These are phyloP conservation scores for Aspergillus sp. DNA, from an alignment of 2,329 filamentous ascomycete genomes.

Conservation along the genomic window DNA sequence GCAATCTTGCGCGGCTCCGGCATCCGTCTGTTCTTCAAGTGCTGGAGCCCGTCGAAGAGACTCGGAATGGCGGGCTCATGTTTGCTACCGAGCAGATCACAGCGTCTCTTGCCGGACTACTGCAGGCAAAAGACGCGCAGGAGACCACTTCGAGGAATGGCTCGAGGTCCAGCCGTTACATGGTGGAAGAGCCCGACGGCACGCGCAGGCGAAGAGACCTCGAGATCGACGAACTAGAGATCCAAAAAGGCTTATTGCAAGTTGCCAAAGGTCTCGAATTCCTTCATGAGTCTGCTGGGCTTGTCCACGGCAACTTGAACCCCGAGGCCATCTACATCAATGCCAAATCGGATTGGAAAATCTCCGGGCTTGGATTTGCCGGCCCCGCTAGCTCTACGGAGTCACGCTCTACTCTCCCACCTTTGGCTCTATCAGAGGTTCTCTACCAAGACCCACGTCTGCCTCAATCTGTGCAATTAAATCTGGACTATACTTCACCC, in stretches of 20 bases:
- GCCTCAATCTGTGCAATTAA: slow-evolving; percentile 79
- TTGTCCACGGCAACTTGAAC: slow-evolving; percentile 92
- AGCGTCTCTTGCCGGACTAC: slow-evolving; percentile 76
- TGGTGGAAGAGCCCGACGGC: slow-evolving; percentile 76
- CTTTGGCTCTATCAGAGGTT: slow-evolving; percentile 79
- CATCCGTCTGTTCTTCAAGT: slow-evolving; percentile 92
- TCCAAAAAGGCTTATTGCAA: slow-evolving; percentile 93
- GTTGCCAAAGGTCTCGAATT: slow-evolving; percentile 94
- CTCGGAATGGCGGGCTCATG: slow-evolving; percentile 83
- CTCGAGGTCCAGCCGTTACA: slow-evolving; percentile 73
- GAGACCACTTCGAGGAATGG: slow-evolving; percentile 69
- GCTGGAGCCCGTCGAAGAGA: slow-evolving; percentile 93
- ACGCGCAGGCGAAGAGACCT: slow-evolving; percentile 73
- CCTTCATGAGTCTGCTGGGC: slow-evolving; percentile 87
- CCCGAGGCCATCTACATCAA: slow-evolving; percentile 94
- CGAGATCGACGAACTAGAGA: slow-evolving; percentile 94
- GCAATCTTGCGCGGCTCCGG: slow-evolving; percentile 79
- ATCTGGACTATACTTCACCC: slow-evolving; percentile 90
- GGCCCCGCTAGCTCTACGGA: slow-evolving; percentile 76
- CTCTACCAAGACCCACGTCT: slow-evolving; percentile 83
- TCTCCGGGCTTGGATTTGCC: slow-evolving; percentile 89
- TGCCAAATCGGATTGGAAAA: slow-evolving; percentile 98
- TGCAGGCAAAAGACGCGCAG: slow-evolving; percentile 87
- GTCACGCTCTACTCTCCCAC: slow-evolving; percentile 72
- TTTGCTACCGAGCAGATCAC: slow-evolving; percentile 94